A percentile compares a stretch with the other conserved stretches of the same genome.
These are phyloP conservation scores for Wickerhamomyces bisporus DNA, from an alignment of 805 yeast species.

Conservation along the genomic window DNA sequence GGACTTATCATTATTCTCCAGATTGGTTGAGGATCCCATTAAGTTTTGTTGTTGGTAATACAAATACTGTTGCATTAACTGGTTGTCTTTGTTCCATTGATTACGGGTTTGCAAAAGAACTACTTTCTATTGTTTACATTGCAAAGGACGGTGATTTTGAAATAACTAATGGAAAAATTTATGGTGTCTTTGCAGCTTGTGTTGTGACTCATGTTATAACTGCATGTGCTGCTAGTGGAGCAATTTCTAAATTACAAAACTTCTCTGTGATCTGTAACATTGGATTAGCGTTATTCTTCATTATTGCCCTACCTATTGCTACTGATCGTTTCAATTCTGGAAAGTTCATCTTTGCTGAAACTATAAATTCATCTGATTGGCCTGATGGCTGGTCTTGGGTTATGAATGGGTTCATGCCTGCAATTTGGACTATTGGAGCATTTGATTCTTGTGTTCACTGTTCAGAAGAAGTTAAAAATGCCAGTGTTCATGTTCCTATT, in stretches of 20 bases:
- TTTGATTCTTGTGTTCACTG: slow-evolving; percentile 69
- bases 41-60: slow-evolving; percentile 60
- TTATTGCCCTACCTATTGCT: slow-evolving; percentile 65
- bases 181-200: slow-evolving; percentile 65
- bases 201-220: slow-evolving; percentile 45
- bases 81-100: slow-evolving; percentile 65
- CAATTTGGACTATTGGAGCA: slow-evolving; percentile 71
- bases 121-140: slow-evolving; percentile 53
- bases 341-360: slow-evolving; percentile 1
- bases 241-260: slow-evolving; percentile 55
- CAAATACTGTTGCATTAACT: slow-evolving; percentile 61
- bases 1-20: slow-evolving; percentile 67
- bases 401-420: slow-evolving; percentile 51
- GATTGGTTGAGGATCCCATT: slow-evolving; percentile 43
- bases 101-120: slow-evolving; percentile 61
- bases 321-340: slow-evolving; percentile 21
- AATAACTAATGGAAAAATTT: slow-evolving; percentile 47
- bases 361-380: slow-evolving; percentile 47
- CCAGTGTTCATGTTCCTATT: slow-evolving; percentile 54
- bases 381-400: slow-evolving; percentile 51
- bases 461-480: slow-evolving; percentile 64
- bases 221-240: slow-evolving; percentile 52
- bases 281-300: slow-evolving; percentile 44
- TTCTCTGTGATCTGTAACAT: slow-evolving; percentile 52
- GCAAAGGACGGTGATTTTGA: slow-evolving; percentile 49